Evolutionary conservation across 371 early-diverging fungal species (phyloP).

Genomic region (Mortierella sp.): DNA sequence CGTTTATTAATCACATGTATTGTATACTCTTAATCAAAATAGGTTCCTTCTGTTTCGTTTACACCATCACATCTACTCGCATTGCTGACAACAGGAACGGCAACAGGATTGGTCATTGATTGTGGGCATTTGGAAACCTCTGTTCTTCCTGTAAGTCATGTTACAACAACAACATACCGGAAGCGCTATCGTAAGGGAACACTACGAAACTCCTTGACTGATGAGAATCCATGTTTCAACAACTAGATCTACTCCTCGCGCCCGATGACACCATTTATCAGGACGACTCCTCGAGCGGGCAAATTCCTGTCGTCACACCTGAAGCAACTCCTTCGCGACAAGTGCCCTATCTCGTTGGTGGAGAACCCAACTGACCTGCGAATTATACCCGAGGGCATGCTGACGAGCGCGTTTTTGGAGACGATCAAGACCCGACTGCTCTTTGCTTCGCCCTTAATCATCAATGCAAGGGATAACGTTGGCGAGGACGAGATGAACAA

Average conservation of each 20-base stretch:
- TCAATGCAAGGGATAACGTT: slow-evolving; percentile 35
- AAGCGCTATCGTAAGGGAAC: background rate
- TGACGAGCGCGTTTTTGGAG: slow-evolving; percentile 73
- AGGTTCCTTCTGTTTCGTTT: slow-evolving; percentile 89
- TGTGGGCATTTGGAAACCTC: slow-evolving; percentile 85
- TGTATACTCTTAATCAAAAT: background rate
- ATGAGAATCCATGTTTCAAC: background rate
- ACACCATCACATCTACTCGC: slow-evolving; percentile 84
- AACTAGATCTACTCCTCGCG: slow-evolving; percentile 82
- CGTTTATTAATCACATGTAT: background rate
- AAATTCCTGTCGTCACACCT: slow-evolving; percentile 72
- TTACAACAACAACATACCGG: background rate
- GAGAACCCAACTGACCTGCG: slow-evolving; percentile 63
- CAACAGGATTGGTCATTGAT: slow-evolving; percentile 89
- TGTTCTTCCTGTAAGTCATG: slow-evolving; percentile 80
- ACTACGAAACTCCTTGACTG: background rate
- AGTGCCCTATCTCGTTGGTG: slow-evolving; percentile 51
- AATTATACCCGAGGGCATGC: slow-evolving; percentile 57
- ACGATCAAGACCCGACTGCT: slow-evolving; percentile 80
- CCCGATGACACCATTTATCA: slow-evolving; percentile 78
- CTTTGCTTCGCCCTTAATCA: slow-evolving; percentile 75
- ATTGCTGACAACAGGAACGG: slow-evolving; percentile 83
- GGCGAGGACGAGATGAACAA: slow-evolving; percentile 63
- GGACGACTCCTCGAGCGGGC: slow-evolving; percentile 84
- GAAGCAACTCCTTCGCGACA: slow-evolving; percentile 66